Percentiles rank a stretch among this genome's conserved stretches.
Evolutionary conservation across 2,329 filamentous ascomycete species (phyloP).

Genomic region (Pseudogymnoascus sp.): DNA sequence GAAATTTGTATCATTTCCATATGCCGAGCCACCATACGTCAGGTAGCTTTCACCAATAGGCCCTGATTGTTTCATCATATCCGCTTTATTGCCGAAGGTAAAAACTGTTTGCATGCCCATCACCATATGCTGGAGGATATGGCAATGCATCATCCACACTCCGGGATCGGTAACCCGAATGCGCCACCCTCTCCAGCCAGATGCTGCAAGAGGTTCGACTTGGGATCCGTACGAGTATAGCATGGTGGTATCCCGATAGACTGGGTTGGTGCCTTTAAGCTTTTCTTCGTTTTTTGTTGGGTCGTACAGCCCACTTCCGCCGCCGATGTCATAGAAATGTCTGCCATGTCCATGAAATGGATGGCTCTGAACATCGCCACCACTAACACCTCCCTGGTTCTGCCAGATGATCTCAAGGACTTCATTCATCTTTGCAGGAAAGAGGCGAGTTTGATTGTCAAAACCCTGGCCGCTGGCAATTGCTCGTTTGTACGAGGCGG

Average conservation of each 20-base stretch:
- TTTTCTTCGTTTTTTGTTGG: conserved; percentile 33
- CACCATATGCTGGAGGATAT: conserved; percentile 42
- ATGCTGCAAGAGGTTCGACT: no score
- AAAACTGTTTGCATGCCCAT: conserved; percentile 25
- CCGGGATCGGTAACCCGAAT: conserved; percentile 39
- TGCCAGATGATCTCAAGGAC: conserved; percentile 36
- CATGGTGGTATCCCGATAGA: conserved; percentile 34
- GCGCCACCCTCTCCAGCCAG: conserved; percentile 42
- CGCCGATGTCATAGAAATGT: conserved; percentile 39
- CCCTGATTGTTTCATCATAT: no score
- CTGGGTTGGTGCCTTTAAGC: conserved; percentile 22
- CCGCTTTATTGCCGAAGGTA: no score
- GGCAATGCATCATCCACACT: conserved; percentile 45
- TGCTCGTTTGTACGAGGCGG: no score
- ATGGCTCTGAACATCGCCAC: conserved; percentile 8
- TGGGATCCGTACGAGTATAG: conserved; percentile 37
- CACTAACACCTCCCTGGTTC: conserved; percentile 14
- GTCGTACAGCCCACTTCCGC: conserved; percentile 39
- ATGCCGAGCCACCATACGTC: no score
- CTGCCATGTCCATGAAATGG: conserved; percentile 36
- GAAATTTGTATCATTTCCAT: no score
- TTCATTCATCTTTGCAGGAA: conserved; percentile 35
- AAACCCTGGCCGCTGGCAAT: no score
- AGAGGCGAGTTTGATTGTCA: conserved; percentile 24
- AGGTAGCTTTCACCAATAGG: no score